Conservation (phyloP, 2,329 filamentous ascomycete species). For the Fusarium solani-melongenae region DNA sequence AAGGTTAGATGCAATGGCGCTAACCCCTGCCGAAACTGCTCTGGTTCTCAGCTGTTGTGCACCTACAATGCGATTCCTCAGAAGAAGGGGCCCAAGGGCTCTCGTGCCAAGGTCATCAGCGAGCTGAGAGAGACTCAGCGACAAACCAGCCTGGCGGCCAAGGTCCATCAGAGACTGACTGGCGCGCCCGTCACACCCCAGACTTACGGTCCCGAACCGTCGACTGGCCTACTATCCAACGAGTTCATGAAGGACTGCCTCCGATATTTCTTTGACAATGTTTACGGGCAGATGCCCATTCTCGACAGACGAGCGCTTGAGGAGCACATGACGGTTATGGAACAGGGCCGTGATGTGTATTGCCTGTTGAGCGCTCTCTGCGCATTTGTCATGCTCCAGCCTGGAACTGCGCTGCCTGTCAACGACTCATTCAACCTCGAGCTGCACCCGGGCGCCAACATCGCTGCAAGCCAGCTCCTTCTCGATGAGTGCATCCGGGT, state of each 20-base stretch:
- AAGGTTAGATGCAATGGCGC: conserved; percentile 80
- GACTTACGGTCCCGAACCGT: conserved; percentile 62
- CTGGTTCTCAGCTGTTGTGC: conserved; percentile 73
- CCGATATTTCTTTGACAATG: conserved; percentile 75
- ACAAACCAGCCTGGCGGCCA: conserved; percentile 71
- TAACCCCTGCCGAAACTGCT: conserved; percentile 78
- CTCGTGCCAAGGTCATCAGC: conserved; percentile 79
- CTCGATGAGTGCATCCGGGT: conserved; percentile 76
- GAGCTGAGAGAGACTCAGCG: conserved; percentile 77
- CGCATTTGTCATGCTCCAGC: conserved; percentile 76
- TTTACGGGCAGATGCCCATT: conserved; percentile 73
- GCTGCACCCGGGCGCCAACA: conserved; percentile 67
- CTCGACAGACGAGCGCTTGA: conserved; percentile 69
- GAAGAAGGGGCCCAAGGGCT: conserved; percentile 82
- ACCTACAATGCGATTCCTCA: conserved; percentile 81
- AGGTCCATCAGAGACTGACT: conserved; percentile 70
- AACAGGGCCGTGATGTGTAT: conserved; percentile 71
- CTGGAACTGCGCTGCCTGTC: conserved; percentile 70
- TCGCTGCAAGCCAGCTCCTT: conserved; percentile 73
- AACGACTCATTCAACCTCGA: conserved; percentile 68
- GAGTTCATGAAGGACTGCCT: conserved; percentile 75
- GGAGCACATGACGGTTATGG: conserved; percentile 68
- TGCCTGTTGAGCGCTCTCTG: conserved; percentile 73
- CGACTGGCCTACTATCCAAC: conserved; percentile 68
- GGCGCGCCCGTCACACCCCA: conserved; percentile 62